These are phyloP conservation scores for Catunica adiposa DNA, from an alignment of 2,329 filamentous ascomycete species.

Conservation along the genomic window DNA sequence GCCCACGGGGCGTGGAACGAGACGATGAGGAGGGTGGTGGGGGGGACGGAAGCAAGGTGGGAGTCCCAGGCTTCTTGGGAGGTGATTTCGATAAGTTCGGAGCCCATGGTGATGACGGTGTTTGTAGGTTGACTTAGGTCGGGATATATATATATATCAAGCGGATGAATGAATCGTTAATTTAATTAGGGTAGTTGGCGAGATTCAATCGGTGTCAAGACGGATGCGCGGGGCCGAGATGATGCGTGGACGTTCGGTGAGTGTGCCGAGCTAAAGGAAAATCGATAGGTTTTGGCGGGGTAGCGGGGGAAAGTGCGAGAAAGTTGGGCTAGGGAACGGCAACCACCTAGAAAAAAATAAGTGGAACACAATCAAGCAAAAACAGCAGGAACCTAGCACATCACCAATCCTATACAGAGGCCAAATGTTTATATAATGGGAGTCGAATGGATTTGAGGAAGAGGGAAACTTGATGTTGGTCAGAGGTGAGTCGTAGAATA, in stretches of 20 bases:
- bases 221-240: background rate
- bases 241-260: background rate
- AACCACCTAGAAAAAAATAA: background rate
- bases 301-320: background rate
- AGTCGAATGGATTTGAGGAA: background rate
- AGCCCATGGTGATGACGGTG: slow-evolving; percentile 35
- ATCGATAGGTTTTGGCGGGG: background rate
- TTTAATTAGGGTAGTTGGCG: background rate
- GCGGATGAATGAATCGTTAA: background rate
- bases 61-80: slow-evolving; percentile 57
- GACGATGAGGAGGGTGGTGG: slow-evolving; percentile 60
- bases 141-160: too few species aligned
- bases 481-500: too few species aligned
- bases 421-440: too few species aligned
- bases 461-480: too few species aligned
- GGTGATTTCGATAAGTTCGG: slow-evolving; percentile 60
- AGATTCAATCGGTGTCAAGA: background rate
- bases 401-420: background rate
- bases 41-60: slow-evolving; percentile 47
- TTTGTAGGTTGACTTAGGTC: background rate
- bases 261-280: background rate
- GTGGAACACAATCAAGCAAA: background rate
- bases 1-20: slow-evolving; percentile 98
- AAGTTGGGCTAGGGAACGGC: background rate
- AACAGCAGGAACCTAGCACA: background rate